Evolutionary conservation across 345 rosid species (phyloP), one percentile per base, ranked within the genome.

Genomic region (Brassica cretica): DNA sequence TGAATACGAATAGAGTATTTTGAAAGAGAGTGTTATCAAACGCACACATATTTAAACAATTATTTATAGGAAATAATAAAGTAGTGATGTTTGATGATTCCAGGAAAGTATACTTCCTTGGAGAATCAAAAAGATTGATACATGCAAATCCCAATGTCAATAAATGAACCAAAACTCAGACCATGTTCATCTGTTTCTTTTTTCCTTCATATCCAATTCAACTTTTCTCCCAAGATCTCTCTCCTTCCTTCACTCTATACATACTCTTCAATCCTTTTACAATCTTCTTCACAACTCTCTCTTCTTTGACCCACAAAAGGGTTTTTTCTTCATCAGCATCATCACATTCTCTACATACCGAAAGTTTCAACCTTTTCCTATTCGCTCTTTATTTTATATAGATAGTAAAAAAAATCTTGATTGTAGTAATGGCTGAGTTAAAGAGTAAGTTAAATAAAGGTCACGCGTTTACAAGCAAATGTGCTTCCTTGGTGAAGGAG

Each of bases 401-500:
- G 33, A 46, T 14, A 53, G 0, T 6, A 53, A 8, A 21, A 37
- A 6, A 56, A 66, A 53, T 41, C 2, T 67, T 5, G 16, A 68
- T 62, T 46, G 39, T 79, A 35, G 84, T 85, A 64, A 89, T 89
- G 91, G 84, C 72, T 25, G 80, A 69, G 70, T 68, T 76, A 10
- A 83, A 83, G 72, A 83, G 82, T 76, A 85, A 84, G 85, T 75
- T 70, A 27, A 80, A 75, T 25, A 80, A 80, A 56, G 78, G 85
- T 1, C 80, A 80, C 14, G 85, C 85, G 25, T 87, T 91, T 78
- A 84, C 89, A 16, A 85, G 77, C 62, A 92, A 90, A 68, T 92
- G 94, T 64, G 88, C 88, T 65, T 84, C 91, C 29, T 73, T 88
- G 70, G 88, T 91, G 5, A 85, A 88, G 79, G 86, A 90, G 71